A percentile compares a stretch with the other conserved stretches of the same genome.
These are phyloP conservation scores for Kurtzmaniella cleridarum DNA, from an alignment of 805 yeast genomes.

Conservation along the genomic window DNA sequence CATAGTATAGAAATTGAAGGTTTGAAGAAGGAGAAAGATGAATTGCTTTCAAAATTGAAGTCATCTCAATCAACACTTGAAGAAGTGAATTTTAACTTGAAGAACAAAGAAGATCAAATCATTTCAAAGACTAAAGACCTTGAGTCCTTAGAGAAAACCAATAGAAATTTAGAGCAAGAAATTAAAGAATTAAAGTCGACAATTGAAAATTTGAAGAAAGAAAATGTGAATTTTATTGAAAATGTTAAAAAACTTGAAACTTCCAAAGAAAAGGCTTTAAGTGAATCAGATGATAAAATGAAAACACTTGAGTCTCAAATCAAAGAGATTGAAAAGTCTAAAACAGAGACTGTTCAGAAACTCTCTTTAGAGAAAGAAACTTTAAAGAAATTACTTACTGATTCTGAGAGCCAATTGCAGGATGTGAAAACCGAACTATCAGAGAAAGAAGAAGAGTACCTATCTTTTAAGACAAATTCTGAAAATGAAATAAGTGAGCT, in stretches of 20 bases:
- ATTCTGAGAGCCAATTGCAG: slow-evolving; percentile 4
- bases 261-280: background rate
- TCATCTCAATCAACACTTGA: background rate
- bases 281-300: background rate
- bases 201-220: background rate
- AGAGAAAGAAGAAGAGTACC: slow-evolving; percentile 1
- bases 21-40: background rate
- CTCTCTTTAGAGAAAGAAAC: too few relatives aligned
- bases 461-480: slow-evolving; percentile 2
- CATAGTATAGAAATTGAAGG: background rate
- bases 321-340: background rate
- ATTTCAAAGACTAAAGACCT: slow-evolving; percentile 1
- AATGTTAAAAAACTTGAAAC: background rate
- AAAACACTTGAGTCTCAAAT: background rate
- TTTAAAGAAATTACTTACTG: background rate
- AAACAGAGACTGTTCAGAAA: too few relatives aligned
- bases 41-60: background rate
- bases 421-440: slow-evolving; percentile 4
- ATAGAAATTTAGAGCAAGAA: background rate
- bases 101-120: slow-evolving; percentile 1
- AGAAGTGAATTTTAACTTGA: background rate
- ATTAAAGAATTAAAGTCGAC: background rate
- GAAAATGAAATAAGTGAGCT: background rate
- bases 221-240: too few relatives aligned
- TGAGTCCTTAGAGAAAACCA: background rate